phyloP scores from a whole-genome alignment of 495 filamentous ascomycete species.

The Cenococcum geophilum region DNA sequence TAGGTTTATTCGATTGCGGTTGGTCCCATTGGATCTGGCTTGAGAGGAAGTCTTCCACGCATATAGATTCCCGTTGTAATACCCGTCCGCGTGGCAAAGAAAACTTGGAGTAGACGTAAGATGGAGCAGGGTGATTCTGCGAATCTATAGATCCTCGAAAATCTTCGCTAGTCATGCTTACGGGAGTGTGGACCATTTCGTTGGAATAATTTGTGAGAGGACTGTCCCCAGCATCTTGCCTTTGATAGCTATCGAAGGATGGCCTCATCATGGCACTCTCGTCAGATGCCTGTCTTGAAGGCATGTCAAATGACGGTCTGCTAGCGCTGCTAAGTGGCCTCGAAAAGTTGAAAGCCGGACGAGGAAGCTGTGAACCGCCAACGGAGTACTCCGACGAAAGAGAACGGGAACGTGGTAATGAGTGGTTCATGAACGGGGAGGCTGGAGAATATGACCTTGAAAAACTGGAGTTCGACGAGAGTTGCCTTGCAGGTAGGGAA shows the following conservation, averaged over 20 bases:
- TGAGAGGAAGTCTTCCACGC: conserved; percentile 56
- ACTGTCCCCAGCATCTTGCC: conserved; percentile 41
- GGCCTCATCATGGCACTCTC: conserved; percentile 50
- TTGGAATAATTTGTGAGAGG: conserved; percentile 46
- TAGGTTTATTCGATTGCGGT: conserved; percentile 18
- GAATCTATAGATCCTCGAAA: conserved; percentile 44
- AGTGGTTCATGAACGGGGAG: conserved; percentile 49
- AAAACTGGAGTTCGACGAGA: conserved; percentile 44
- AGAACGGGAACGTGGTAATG: conserved; percentile 67
- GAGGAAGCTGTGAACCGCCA: conserved; percentile 55
- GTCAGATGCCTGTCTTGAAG: conserved; percentile 52
- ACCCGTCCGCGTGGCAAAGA: conserved; percentile 73
- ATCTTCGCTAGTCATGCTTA: conserved; percentile 58
- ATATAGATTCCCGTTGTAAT: conserved; percentile 59
- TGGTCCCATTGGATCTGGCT: conserved; percentile 58
- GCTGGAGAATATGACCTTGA: conserved; percentile 58
- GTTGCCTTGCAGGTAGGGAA: conserved; percentile 32
- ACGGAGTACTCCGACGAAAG: conserved; percentile 69
- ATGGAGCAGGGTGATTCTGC: conserved; percentile 48
- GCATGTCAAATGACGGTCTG: conserved; percentile 47
- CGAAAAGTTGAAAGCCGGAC: conserved; percentile 88
- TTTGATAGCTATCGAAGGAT: conserved; percentile 42
- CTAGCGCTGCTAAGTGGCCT: conserved; percentile 71
- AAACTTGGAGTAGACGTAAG: conserved; percentile 80
- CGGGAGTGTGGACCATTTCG: conserved; percentile 55